Evolutionary conservation across 2,329 filamentous ascomycete species (phyloP).

Genomic region (Emericellopsis cladophorae): DNA sequence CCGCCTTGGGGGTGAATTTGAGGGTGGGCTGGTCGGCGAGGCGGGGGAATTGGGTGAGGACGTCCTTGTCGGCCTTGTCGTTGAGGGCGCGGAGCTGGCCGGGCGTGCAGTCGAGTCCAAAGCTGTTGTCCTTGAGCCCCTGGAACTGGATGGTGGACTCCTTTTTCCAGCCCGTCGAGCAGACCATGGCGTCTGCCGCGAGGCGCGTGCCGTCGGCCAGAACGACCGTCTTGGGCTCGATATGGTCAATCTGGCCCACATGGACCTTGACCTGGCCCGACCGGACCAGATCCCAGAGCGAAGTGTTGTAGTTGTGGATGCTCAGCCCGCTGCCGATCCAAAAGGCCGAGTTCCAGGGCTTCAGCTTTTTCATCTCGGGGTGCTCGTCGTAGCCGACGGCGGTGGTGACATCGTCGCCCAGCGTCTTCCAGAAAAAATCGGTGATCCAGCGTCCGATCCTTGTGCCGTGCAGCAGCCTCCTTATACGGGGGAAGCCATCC

Average conservation of each 20-base stretch:
- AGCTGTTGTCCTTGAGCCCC: slow-evolving; percentile 1
- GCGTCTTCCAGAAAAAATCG: slow-evolving; percentile 32
- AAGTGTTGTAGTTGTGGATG: slow-evolving; percentile 38
- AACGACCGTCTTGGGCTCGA: slow-evolving; percentile 23
- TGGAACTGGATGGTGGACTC: slow-evolving; percentile 28
- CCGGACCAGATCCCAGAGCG: slow-evolving; percentile 36
- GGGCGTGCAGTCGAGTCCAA: slow-evolving; percentile 6
- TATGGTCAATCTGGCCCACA: slow-evolving; percentile 28
- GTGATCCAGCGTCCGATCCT: slow-evolving; percentile 32
- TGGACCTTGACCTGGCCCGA: slow-evolving; percentile 33
- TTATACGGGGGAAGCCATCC: slow-evolving; percentile 34
- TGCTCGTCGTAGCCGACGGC: slow-evolving; percentile 31
- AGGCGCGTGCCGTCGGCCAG: slow-evolving; percentile 27
- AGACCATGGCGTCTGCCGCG: slow-evolving; percentile 32
- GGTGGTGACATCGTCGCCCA: slow-evolving; percentile 31
- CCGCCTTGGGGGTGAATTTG: slow-evolving; percentile 7
- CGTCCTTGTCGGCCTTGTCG: slow-evolving; percentile 6
- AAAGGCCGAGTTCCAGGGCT: slow-evolving; percentile 25
- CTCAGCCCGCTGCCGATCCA: slow-evolving; percentile 37
- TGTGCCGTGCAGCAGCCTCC: slow-evolving; percentile 36
- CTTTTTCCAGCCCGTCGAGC: slow-evolving; percentile 39
- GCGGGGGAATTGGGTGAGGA: slow-evolving; percentile 7
- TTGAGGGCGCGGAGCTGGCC: slow-evolving; percentile 4
- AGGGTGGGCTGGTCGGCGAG: slow-evolving; percentile 10
- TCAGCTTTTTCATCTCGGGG: slow-evolving; percentile 23